Evolutionary conservation across 2,329 filamentous ascomycete species (phyloP).

Genomic region (Raffaelea albimanens): DNA sequence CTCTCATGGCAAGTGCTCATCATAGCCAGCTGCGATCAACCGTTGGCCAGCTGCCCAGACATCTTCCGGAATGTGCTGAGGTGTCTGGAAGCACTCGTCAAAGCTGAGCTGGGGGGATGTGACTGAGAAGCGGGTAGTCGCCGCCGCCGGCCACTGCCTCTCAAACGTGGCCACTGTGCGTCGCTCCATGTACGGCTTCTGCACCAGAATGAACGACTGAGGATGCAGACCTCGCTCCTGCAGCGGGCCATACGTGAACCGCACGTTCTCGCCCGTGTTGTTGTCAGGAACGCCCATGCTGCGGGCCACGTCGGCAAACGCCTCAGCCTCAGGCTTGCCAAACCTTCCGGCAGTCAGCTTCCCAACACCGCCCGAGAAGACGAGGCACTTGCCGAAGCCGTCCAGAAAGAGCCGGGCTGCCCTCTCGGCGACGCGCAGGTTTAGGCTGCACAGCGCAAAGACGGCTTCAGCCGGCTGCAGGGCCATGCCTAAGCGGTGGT

Average conservation of each 20-base stretch:
- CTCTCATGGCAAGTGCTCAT: constrained; percentile 23
- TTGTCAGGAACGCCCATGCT: constrained; percentile 28
- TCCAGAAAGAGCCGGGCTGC: constrained; percentile 32
- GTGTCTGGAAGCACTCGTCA: constrained; percentile 32
- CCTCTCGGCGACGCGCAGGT: constrained; percentile 31
- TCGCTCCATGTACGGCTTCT: constrained; percentile 40
- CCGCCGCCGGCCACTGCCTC: constrained; percentile 29
- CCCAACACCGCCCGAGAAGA: constrained; percentile 34
- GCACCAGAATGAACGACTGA: constrained; percentile 30
- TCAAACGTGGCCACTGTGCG: constrained; percentile 35
- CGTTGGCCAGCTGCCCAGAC: constrained; percentile 32
- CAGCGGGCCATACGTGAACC: constrained; percentile 30
- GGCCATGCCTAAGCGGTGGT: constrained; percentile 30
- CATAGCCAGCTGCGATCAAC: constrained; percentile 28
- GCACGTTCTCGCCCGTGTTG: constrained; percentile 39
- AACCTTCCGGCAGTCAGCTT: constrained; percentile 30
- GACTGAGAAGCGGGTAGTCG: constrained; percentile 22
- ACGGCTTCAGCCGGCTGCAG: constrained; percentile 28
- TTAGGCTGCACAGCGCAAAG: constrained; percentile 38
- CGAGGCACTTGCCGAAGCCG: constrained; percentile 24
- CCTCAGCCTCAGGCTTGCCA: constrained; percentile 29
- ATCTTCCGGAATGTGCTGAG: constrained; percentile 28
- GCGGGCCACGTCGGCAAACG: constrained; percentile 31
- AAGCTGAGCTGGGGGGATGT: constrained; percentile 30
- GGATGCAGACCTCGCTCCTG: constrained; percentile 16